phyloP scores from a whole-genome alignment of 2,329 filamentous ascomycete species.

The Penicillium expansum region DNA sequence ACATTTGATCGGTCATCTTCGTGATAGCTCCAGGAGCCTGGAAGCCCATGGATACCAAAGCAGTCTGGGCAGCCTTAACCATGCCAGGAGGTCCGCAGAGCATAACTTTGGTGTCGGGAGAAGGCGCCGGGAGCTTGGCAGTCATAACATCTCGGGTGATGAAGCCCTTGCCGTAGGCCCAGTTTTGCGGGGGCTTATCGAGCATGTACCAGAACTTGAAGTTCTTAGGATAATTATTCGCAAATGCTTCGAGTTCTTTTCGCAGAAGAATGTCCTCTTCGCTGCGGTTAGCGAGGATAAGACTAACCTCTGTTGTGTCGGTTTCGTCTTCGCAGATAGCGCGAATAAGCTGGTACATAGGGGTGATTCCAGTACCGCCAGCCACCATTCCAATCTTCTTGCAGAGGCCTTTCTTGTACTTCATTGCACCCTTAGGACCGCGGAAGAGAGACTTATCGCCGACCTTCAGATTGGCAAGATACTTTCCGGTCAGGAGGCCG shows the following conservation, averaged over 20 bases:
- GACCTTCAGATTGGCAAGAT: not conserved
- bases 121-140: not conserved
- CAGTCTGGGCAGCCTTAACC: not conserved
- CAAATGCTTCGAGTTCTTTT: not conserved
- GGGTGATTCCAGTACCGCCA: too few relatives aligned
- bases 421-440: not conserved
- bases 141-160: not conserved
- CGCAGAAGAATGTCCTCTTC: not conserved
- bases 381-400: not conserved
- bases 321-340: not conserved
- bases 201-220: not conserved
- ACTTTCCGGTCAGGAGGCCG: not conserved
- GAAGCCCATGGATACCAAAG: not conserved
- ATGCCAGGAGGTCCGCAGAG: not conserved
- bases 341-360: not conserved
- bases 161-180: not conserved
- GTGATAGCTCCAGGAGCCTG: not conserved
- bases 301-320: not conserved
- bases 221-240: not conserved
- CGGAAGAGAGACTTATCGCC: not conserved
- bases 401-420: not conserved
- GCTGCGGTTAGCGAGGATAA: not conserved
- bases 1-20: not conserved
- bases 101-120: not conserved
- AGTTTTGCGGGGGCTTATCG: not conserved